These are phyloP conservation scores for Talaromyces sp. DNA, from an alignment of 2,329 filamentous ascomycete species.

Conservation along the genomic window DNA sequence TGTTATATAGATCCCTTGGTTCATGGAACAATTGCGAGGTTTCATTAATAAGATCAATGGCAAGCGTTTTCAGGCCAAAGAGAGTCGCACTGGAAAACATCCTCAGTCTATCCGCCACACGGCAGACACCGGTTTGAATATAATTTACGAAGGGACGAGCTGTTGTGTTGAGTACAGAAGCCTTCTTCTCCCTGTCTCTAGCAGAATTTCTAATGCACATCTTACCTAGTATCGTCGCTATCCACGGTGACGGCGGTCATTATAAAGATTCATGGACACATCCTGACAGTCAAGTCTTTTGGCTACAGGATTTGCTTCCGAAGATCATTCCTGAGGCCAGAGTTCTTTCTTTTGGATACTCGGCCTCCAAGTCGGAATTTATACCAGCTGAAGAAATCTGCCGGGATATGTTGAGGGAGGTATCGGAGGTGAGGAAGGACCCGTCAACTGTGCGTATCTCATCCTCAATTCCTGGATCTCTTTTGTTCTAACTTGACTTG, in stretches of 20 bases:
- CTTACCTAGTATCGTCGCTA: constrained; percentile 23
- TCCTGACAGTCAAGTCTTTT: constrained; percentile 19
- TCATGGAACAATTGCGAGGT: neutral
- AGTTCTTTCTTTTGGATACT: constrained; percentile 22
- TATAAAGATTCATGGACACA: constrained; percentile 24
- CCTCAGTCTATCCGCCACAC: neutral
- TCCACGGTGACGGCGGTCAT: constrained; percentile 24
- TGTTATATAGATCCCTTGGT: neutral
- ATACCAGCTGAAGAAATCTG: constrained; percentile 9
- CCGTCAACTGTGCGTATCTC: neutral
- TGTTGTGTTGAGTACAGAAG: constrained; percentile 4
- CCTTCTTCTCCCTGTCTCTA: neutral
- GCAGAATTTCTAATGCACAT: neutral
- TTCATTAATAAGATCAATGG: neutral
- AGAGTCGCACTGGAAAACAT: neutral
- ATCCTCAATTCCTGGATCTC: neutral
- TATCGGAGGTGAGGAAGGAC: constrained; percentile 1
- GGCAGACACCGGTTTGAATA: neutral
- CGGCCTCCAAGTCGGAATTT: neutral
- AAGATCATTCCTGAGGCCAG: constrained; percentile 14
- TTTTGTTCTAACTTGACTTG: neutral
- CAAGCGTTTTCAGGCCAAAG: neutral
- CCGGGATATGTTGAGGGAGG: neutral
- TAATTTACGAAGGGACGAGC: constrained; percentile 3
- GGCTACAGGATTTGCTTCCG: constrained; percentile 25